These are phyloP conservation scores for Seiridium unicorne DNA, from an alignment of 2,329 filamentous ascomycete genomes.

Conservation along the genomic window DNA sequence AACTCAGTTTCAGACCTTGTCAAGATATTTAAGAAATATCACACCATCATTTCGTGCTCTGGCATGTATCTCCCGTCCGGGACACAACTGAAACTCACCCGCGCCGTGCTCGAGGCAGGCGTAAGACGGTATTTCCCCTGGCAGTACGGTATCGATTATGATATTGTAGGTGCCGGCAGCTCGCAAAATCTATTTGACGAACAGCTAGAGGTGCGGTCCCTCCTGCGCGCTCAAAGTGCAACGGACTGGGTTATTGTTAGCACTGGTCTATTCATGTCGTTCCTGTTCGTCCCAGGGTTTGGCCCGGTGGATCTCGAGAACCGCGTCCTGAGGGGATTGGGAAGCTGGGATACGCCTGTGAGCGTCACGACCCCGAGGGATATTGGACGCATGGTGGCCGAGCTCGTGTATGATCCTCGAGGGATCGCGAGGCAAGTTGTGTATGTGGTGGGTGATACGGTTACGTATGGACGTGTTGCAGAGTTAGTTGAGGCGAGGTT, in stretches of 20 bases:
- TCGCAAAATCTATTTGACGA: conserved; percentile 67
- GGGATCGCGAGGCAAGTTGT: conserved; percentile 35
- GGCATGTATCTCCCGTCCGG: conserved; percentile 54
- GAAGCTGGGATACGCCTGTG: conserved; percentile 27
- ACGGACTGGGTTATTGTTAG: conserved; percentile 64
- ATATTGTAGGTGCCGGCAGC: conserved; percentile 56
- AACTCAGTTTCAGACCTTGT: conserved; percentile 36
- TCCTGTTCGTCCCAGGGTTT: conserved; percentile 63
- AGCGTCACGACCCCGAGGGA: conserved; percentile 43
- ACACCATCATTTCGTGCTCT: conserved; percentile 58
- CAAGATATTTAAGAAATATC: conserved; percentile 40
- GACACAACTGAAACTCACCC: conserved; percentile 56
- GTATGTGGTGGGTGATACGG: conserved; percentile 53
- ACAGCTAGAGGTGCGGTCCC: conserved; percentile 56
- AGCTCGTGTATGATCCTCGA: conserved; percentile 45
- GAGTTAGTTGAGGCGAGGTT: conserved; percentile 43
- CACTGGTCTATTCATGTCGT: conserved; percentile 71
- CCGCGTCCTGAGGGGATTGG: conserved; percentile 50
- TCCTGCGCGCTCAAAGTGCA: conserved; percentile 37
- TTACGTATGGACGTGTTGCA: conserved; percentile 48
- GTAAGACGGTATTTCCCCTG: conserved; percentile 62
- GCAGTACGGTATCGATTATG: conserved; percentile 75
- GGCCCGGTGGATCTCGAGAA: conserved; percentile 55
- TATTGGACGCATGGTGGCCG: conserved; percentile 60
- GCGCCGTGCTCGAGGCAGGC: conserved; percentile 50